A percentile compares a stretch with the other conserved stretches of the same genome.
These are phyloP conservation scores for Polychaeton citri DNA, from an alignment of 2,329 filamentous ascomycete genomes.

Conservation along the genomic window DNA sequence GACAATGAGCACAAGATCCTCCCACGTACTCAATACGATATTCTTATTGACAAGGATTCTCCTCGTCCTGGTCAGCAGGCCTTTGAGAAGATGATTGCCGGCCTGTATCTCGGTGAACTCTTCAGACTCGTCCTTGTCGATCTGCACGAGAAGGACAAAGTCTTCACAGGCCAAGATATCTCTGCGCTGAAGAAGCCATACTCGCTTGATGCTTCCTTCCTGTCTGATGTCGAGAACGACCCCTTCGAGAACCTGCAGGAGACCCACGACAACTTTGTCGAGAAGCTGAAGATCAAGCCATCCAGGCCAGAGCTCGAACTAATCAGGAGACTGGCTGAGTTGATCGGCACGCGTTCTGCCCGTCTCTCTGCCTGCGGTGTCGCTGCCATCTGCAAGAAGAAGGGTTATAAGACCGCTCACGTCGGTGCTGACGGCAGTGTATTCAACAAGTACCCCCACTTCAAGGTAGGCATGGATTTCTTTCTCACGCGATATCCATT, in stretches of 20 bases:
- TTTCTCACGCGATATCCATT: too few relatives aligned
- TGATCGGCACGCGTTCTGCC: conserved; percentile 89
- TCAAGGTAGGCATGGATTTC: conserved; percentile 58
- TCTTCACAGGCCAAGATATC: conserved; percentile 78
- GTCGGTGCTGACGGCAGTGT: conserved; percentile 95
- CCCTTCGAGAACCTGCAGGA: conserved; percentile 91
- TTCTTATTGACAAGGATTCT: conserved; percentile 30
- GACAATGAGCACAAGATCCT: conserved; percentile 87
- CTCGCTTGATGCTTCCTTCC: conserved; percentile 81
- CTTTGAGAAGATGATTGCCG: conserved; percentile 34
- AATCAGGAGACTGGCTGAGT: conserved; percentile 73
- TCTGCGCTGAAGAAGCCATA: conserved; percentile 72
- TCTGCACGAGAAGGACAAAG: conserved; percentile 52
- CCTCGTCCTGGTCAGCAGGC: conserved; percentile 32
- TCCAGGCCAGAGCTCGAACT: conserved; percentile 75
- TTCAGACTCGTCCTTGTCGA: conserved; percentile 32
- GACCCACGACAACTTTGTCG: conserved; percentile 68
- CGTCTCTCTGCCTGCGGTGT: conserved; percentile 90
- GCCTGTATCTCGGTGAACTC: conserved; percentile 33
- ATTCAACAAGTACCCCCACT: conserved; percentile 98
- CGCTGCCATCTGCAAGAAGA: conserved; percentile 94
- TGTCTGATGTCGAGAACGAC: conserved; percentile 84
- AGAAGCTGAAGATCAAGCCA: conserved; percentile 57
- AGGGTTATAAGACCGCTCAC: conserved; percentile 74
- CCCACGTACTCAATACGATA: conserved; percentile 57